Percentiles rank a stretch among this genome's conserved stretches.
These are phyloP conservation scores for Penicillium italicum DNA, from an alignment of 2,329 filamentous ascomycete genomes.

Conservation along the genomic window DNA sequence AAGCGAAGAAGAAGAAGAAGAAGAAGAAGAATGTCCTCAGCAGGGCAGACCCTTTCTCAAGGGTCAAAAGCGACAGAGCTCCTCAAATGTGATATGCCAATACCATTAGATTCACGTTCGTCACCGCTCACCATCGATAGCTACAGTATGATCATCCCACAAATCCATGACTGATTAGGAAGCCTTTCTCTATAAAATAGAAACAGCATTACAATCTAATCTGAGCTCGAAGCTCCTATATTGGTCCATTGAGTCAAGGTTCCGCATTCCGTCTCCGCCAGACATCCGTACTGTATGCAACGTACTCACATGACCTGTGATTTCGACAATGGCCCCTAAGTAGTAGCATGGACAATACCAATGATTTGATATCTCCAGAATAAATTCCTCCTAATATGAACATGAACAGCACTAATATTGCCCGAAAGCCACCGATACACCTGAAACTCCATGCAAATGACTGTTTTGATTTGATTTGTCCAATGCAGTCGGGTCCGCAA, in stretches of 20 bases:
- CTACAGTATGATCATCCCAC: constrained; percentile 36
- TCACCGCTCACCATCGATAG: constrained; percentile 32
- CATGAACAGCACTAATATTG: constrained; percentile 4
- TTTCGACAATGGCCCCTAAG: constrained; percentile 18
- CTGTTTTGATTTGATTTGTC: constrained; percentile 15
- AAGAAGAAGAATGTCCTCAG: not conserved
- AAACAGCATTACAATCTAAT: constrained; percentile 13
- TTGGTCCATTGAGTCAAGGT: not conserved
- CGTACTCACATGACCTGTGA: constrained; percentile 4
- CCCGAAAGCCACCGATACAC: constrained; percentile 4
- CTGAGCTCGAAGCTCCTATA: constrained; percentile 21
- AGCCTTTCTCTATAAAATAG: constrained; percentile 1
- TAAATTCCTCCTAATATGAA: constrained; percentile 3
- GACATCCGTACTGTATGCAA: not conserved
- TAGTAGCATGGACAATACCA: constrained; percentile 10
- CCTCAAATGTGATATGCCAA: constrained; percentile 28
- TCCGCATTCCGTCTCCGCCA: constrained; percentile 12
- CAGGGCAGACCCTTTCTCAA: not conserved
- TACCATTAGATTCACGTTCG: constrained; percentile 21
- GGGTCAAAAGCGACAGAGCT: constrained; percentile 10
- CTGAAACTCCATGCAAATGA: constrained; percentile 23
- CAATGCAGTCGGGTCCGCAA: constrained; percentile 2
- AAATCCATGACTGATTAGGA: constrained; percentile 18
- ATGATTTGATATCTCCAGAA: constrained; percentile 10
- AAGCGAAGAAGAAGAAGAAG: not conserved